Base-by-base conservation (phyloP, 495 filamentous ascomycete species). In the Penicillium argentinense region DNA sequence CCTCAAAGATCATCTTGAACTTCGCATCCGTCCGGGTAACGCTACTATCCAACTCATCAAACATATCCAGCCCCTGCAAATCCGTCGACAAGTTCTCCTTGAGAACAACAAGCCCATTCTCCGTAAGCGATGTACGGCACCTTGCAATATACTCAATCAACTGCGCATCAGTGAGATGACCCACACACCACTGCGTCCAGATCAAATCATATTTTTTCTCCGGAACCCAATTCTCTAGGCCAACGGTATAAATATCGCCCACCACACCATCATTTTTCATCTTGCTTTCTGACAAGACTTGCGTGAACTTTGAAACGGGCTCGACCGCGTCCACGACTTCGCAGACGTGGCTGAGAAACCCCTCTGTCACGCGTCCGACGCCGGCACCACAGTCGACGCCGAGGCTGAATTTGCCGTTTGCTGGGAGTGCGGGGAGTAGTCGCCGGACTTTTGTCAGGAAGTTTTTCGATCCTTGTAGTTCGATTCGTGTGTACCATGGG, bases 101-200 rank as follows among this genome's bases (percentile, higher is more conserved):
- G 17, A 96, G 68, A 4, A 96, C 82, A 22, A 97, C 80, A 43
- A 73, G 62, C 37, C 87, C 71, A 7, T 21, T 52, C 1, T 63
- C 59, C 8, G 67, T 74, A 39, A 95, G 47, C 0, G 72, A 78
- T 0, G 56, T 53, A 28, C 69, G 75, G 57, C 88, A 88, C 27
- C 85, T 72, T 50, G 65, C 45, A 8, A 96, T 65, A 47, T 85
- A 95, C 11, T 61, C 73, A 16, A 83, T 78, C 16, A 97, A 62
- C 65, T 95, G 82, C 27, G 56, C 57, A 68, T 96, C 92, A n/a
- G 82, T 91, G 41, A 97, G 67, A 61, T 96, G 86, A 12, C 89
- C 88, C n/a, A 95, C 67, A 68, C 91, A 97, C 91, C 91, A 96
- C 67, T 97, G 92, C 37, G 81, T 87, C 79, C 79, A 82, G 44